Evolutionary conservation across 148 eudicot genomes (phyloP).

Genomic region (Rhododendron henanense): DNA sequence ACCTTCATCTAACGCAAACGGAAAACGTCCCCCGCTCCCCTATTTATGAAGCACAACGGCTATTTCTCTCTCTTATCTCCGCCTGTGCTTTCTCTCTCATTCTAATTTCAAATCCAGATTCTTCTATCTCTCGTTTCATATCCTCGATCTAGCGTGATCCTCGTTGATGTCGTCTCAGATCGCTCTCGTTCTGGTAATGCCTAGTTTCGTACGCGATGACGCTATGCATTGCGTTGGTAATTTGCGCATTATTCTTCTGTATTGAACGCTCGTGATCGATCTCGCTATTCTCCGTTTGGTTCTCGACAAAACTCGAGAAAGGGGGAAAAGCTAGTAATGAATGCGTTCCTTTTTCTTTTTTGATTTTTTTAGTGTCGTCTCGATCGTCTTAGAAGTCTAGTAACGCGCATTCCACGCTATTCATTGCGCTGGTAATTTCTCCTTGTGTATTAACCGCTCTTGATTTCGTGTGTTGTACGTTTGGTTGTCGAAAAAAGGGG

Average conservation of each 20-base stretch:
- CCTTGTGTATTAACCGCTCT: too few relatives aligned
- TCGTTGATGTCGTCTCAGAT: not conserved
- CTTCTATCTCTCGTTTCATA: not conserved
- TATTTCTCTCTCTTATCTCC: not conserved
- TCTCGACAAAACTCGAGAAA: too few relatives aligned
- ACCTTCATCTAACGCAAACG: not conserved
- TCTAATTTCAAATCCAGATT: not conserved
- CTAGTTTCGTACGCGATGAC: not conserved
- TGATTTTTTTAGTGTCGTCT: not conserved
- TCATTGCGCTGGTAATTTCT: not conserved
- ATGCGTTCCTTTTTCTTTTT: too few relatives aligned
- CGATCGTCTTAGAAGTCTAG: not conserved
- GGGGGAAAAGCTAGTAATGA: too few relatives aligned
- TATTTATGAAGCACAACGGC: not conserved
- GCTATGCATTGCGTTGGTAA: too few relatives aligned
- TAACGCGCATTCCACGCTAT: not conserved
- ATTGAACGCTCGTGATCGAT: too few relatives aligned
- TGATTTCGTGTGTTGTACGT: too few relatives aligned
- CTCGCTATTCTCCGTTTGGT: too few relatives aligned
- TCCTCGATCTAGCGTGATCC: not conserved
- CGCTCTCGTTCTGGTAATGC: not conserved
- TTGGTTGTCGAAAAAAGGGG: too few relatives aligned
- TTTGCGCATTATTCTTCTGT: too few relatives aligned
- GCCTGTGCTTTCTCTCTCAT: not conserved
- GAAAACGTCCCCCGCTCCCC: not conserved